These are phyloP conservation scores for Thermoascus crustaceus DNA, from an alignment of 2,329 filamentous ascomycete genomes.

Conservation along the genomic window DNA sequence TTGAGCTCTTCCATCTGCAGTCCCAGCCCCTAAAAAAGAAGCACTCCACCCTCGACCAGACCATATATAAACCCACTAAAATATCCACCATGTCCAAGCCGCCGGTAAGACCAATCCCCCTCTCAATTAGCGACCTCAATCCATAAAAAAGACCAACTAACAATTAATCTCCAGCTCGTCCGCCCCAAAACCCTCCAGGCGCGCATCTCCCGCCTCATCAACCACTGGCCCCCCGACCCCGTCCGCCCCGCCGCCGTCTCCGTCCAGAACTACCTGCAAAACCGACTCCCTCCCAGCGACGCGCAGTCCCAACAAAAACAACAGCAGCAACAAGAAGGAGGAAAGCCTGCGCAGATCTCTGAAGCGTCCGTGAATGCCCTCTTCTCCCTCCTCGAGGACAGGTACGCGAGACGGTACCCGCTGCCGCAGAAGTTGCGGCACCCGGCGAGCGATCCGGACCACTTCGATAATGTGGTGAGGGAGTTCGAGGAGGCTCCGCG, in stretches of 20 bases:
- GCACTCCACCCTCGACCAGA: background rate
- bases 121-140: background rate
- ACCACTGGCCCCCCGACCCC: constrained; percentile 37
- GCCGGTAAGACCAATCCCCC: constrained; percentile 15
- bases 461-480: constrained; percentile 45
- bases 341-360: constrained; percentile 17
- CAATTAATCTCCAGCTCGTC: constrained; percentile 12
- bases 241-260: constrained; percentile 39
- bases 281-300: constrained; percentile 22
- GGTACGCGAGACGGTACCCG: constrained; percentile 46
- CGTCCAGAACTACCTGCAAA: constrained; percentile 35
- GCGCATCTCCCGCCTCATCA: constrained; percentile 35
- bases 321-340: too few species aligned
- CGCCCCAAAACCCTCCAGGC: constrained; percentile 20
- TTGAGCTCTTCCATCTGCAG: too few species aligned
- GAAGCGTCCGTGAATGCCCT: constrained; percentile 47
- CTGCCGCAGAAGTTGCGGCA: constrained; percentile 39
- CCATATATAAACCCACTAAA: background rate
- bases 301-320: too few species aligned
- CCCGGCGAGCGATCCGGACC: constrained; percentile 43
- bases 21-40: too few species aligned
- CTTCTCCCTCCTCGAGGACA: constrained; percentile 52
- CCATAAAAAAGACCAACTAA: background rate
- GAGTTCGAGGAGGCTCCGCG: constrained; percentile 48
- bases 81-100: constrained; percentile 19